A percentile compares a stretch with the other conserved stretches of the same genome.
These are phyloP conservation scores for Ogataea philodendri DNA, from an alignment of 805 yeast species.

Conservation along the genomic window DNA sequence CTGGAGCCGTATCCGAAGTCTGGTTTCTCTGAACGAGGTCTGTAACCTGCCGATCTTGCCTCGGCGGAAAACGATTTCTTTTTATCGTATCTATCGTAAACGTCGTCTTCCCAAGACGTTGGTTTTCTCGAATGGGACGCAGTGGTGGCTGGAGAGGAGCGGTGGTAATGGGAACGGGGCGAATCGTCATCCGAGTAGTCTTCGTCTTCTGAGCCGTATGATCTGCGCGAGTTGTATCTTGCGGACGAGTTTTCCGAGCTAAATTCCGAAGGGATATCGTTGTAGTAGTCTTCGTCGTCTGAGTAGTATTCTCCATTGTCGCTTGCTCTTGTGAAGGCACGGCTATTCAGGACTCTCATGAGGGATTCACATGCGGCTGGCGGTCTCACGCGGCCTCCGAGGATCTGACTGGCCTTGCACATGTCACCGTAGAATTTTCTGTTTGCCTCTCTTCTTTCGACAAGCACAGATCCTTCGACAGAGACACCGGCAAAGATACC, in stretches of 20 bases:
- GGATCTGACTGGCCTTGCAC: constrained; percentile 83
- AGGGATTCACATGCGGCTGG: constrained; percentile 90
- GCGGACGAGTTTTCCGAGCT: constrained; percentile 45
- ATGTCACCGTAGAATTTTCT: constrained; percentile 88
- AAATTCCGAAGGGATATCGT: constrained; percentile 72
- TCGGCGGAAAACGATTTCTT: constrained; percentile 27
- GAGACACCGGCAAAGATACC: constrained; percentile 98
- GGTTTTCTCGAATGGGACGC: constrained; percentile 17
- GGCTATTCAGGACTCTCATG: constrained; percentile 79
- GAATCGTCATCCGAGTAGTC: constrained; percentile 43
- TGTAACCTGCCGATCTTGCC: constrained; percentile 30
- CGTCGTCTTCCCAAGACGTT: constrained; percentile 84
- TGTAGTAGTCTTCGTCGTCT: constrained; percentile 64
- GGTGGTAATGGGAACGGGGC: constrained; percentile 28
- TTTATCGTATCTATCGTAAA: constrained; percentile 55
- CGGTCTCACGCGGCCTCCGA: constrained; percentile 84
- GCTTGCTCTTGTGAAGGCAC: constrained; percentile 63
- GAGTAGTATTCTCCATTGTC: constrained; percentile 47
- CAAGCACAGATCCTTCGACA: constrained; percentile 89
- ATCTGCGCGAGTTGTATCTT: constrained; percentile 17
- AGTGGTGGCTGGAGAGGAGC: constrained; percentile 18
- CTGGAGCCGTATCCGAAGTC: constrained; percentile 38
- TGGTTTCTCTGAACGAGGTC: constrained; percentile 35
- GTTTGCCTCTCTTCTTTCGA: constrained; percentile 97
- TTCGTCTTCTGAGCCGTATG: constrained; percentile 27